These are phyloP conservation scores for Dioscorea zingiberensis DNA, from an alignment of 106 monocot species.

Conservation along the genomic window DNA sequence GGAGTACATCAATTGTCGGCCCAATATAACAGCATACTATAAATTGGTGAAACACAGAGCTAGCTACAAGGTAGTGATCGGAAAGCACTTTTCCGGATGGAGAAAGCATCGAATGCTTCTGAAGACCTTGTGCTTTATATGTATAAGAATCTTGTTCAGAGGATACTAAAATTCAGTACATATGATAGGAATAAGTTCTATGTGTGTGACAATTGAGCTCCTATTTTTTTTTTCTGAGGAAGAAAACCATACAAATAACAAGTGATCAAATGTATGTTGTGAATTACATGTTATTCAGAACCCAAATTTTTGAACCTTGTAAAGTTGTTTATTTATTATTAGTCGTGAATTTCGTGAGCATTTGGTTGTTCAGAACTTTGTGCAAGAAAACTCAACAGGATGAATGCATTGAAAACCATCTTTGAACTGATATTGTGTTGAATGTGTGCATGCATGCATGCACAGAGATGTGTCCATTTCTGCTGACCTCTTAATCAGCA, in stretches of 20 bases:
- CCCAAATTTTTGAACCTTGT: too few relatives aligned
- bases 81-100: slow-evolving; percentile 84
- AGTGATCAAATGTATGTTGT: not conserved
- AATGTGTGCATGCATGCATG: too few relatives aligned
- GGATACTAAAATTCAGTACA: slow-evolving; percentile 29
- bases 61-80: slow-evolving; percentile 70
- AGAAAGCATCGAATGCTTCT: slow-evolving; percentile 62
- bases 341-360: too few relatives aligned
- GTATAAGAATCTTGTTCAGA: slow-evolving; percentile 55
- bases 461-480: too few relatives aligned
- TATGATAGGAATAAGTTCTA: not conserved
- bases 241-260: slow-evolving; percentile 6
- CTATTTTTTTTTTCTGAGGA: not conserved
- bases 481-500: too few relatives aligned
- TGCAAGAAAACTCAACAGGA: too few relatives aligned
- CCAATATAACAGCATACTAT: slow-evolving; percentile 61
- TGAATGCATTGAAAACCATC: too few relatives aligned
- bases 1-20: slow-evolving; percentile 60
- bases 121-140: slow-evolving; percentile 71
- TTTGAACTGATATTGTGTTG: too few relatives aligned
- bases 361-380: too few relatives aligned
- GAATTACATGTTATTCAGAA: too few relatives aligned
- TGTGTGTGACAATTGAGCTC: not conserved
- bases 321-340: too few relatives aligned
- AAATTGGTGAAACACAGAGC: slow-evolving; percentile 48